Conservation (phyloP, 208 protist species). For the Leishmania amazonensis region DNA sequence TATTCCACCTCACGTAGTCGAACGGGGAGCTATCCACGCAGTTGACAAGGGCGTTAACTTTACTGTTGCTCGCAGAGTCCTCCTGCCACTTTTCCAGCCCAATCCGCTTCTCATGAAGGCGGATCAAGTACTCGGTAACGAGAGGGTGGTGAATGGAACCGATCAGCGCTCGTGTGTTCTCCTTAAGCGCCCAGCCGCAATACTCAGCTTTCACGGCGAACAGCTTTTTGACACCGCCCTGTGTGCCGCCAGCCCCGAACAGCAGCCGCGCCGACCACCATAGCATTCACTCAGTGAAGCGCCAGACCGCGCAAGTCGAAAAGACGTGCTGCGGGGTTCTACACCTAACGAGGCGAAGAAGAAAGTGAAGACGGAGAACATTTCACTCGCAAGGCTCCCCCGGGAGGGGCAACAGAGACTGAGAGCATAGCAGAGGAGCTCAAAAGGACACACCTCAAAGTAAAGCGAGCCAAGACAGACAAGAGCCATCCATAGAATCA, state of each 20-base stretch:
- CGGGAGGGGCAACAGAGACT: background rate
- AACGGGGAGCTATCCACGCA: conserved; percentile 56
- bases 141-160: conserved; percentile 74
- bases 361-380: background rate
- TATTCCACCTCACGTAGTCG: conserved; percentile 78
- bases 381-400: background rate
- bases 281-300: conserved; percentile 24
- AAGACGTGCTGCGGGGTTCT: background rate
- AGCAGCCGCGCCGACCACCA: conserved; percentile 26
- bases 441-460: background rate
- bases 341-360: background rate
- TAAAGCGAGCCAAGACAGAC: background rate
- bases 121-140: conserved; percentile 84
- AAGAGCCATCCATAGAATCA: background rate
- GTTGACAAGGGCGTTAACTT: conserved; percentile 26
- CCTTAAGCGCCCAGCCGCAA: conserved; percentile 57
- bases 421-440: background rate
- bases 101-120: conserved; percentile 59
- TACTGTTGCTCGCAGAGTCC: conserved; percentile 3
- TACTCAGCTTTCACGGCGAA: conserved; percentile 50
- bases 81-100: conserved; percentile 61
- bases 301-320: background rate
- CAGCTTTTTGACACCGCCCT: conserved; percentile 77
- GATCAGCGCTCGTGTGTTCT: conserved; percentile 52
- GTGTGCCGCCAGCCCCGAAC: conserved; percentile 84